Evolutionary conservation across 192 early-diverging fungal species (phyloP), one percentile per base, ranked within the genome.

Genomic region (Coemansia sp.): DNA sequence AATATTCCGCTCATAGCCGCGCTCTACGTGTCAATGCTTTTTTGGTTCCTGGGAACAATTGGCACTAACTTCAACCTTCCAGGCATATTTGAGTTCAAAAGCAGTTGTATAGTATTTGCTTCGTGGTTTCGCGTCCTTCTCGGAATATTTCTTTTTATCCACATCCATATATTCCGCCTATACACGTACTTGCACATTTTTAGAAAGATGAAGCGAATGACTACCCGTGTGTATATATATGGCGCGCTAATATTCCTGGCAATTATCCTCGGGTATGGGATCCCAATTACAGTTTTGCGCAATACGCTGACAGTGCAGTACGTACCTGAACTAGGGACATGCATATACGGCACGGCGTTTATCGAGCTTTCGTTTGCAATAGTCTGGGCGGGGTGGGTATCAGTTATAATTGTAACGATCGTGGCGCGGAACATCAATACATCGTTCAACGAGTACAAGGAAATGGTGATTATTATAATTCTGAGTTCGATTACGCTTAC

Each of bases 401-500:
- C 39, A 1, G 28, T 70, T 1, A 2, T 75, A 0, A 10, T 72
- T 15, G 10, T 56, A 3, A 58, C 78, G 0, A 65, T 66, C 5
- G 10, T 75, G 18, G 73, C 73, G 6, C 78, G 78, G 26, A 62
- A 81, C 13, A 81, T 81, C 37, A 81, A 81, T 39, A 67, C 72
- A 2, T 81, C 78, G n/a, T 81, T 81, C 45, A 72, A 75, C 5
- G 78, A 81, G 49, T 75, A 75, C 29, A 58, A 35, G n/a, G 78
- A 81, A 43, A 81, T 81, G 78, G 42, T 81, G 10, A 0, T 66
- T 3, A 75, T 81, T 2, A 62, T 71, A 33, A n/a, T 56, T 0
- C 33, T 81, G 7, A 20, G 58, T 10, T 67, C 70, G 0, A 45
- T 46, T 2, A 46, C 73, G 10, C 57, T 81, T 13, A 18, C 49